Percentiles rank a stretch among this genome's conserved stretches.
These are phyloP conservation scores for Diaporthe humulicola DNA, from an alignment of 2,329 filamentous ascomycete species.

Conservation along the genomic window DNA sequence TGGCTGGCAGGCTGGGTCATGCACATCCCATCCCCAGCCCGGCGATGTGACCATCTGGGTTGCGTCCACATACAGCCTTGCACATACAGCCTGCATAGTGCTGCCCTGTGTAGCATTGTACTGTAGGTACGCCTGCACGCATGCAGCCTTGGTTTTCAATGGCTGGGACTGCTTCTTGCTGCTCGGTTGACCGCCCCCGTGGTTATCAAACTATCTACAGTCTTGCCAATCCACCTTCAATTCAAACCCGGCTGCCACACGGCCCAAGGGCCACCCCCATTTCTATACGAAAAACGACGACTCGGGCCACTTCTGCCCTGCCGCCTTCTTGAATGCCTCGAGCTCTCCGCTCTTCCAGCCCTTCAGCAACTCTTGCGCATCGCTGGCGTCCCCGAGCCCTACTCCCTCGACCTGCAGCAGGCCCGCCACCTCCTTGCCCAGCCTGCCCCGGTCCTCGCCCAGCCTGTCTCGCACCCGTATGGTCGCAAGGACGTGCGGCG, in stretches of 20 bases:
- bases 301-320: conserved; percentile 64
- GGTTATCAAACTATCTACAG: neutral
- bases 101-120: no score
- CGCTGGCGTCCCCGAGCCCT: conserved; percentile 55
- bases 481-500: conserved; percentile 73
- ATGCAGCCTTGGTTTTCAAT: neutral
- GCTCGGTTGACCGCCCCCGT: neutral
- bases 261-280: neutral
- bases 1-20: no score
- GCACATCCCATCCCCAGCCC: neutral
- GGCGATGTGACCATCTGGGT: neutral
- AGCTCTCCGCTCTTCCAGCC: conserved; percentile 64
- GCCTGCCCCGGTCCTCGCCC: conserved; percentile 67
- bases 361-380: conserved; percentile 57
- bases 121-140: neutral
- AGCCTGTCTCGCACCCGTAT: conserved; percentile 72
- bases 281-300: conserved; percentile 59
- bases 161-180: neutral
- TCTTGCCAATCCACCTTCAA: neutral
- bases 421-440: conserved; percentile 72
- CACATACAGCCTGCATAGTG: no score
- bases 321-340: conserved; percentile 62
- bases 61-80: no score
- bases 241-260: neutral
- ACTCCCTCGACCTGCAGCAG: conserved; percentile 58